A percentile compares a stretch with the other conserved stretches of the same genome.
Conservation (phyloP, 768 basidiomycete species). For the Termitomyces sp. region DNA sequence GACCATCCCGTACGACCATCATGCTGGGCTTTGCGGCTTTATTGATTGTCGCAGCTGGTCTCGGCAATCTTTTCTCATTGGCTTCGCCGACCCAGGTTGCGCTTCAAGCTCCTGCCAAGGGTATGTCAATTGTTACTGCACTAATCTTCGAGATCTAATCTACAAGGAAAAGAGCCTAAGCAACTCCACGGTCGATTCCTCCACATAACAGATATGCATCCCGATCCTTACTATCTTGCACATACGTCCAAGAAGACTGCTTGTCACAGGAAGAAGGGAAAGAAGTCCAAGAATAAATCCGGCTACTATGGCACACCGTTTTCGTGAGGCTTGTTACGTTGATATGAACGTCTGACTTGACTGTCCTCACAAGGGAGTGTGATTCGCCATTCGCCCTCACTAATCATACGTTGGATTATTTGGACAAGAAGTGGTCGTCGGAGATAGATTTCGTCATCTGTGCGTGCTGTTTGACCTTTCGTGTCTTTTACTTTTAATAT, state of each 20-base stretch:
- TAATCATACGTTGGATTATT: slow-evolving; percentile 77
- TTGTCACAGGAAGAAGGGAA: slow-evolving; percentile 65
- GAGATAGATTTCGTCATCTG: slow-evolving; percentile 92
- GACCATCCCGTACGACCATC: too few species aligned
- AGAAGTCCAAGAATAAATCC: slow-evolving; percentile 47
- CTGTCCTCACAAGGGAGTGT: slow-evolving; percentile 49
- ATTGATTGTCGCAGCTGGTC: slow-evolving; percentile 19
- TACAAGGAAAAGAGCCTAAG: slow-evolving; percentile 31
- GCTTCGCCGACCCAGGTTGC: slow-evolving; percentile 39
- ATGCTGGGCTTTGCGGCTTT: slow-evolving; percentile 16
- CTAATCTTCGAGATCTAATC: not conserved
- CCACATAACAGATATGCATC: slow-evolving; percentile 84
- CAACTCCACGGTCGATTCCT: slow-evolving; percentile 71
- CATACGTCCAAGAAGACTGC: slow-evolving; percentile 52
- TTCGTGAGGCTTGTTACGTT: slow-evolving; percentile 42
- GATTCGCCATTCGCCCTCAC: slow-evolving; percentile 80
- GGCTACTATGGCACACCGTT: slow-evolving; percentile 67
- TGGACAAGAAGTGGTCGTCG: slow-evolving; percentile 75
- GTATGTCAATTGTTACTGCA: slow-evolving; percentile 20
- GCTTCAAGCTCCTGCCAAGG: slow-evolving; percentile 25
- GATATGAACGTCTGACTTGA: not conserved
- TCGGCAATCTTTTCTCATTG: slow-evolving; percentile 23
- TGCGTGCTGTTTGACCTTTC: slow-evolving; percentile 28
- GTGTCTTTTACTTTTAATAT: slow-evolving; percentile 2
- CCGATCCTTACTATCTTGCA: slow-evolving; percentile 61